These are phyloP conservation scores for Zygosaccharomyces pseudorouxii DNA, from an alignment of 805 yeast species.

Conservation along the genomic window DNA sequence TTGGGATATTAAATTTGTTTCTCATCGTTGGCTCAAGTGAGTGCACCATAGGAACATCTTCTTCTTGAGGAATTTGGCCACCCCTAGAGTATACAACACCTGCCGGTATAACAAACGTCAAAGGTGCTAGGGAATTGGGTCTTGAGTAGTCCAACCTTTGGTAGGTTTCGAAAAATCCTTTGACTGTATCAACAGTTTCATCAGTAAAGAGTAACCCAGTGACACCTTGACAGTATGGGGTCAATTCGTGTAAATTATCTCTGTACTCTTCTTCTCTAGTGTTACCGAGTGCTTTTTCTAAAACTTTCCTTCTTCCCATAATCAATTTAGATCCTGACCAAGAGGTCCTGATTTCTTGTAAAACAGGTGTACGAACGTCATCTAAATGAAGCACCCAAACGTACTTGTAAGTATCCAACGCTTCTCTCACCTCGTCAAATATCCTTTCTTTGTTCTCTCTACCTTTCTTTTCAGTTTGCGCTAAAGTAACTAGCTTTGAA, in stretches of 20 bases:
- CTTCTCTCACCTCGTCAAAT: conserved; percentile 83
- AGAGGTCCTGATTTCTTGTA: conserved; percentile 86
- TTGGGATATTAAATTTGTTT: conserved; percentile 84
- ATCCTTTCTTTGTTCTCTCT: conserved; percentile 86
- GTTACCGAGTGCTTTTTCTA: conserved; percentile 88
- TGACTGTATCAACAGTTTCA: conserved; percentile 84
- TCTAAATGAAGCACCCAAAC: conserved; percentile 84
- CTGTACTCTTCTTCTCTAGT: conserved; percentile 85
- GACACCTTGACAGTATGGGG: conserved; percentile 65
- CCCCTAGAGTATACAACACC: conserved; percentile 94
- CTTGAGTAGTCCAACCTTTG: conserved; percentile 80
- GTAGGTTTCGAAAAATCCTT: conserved; percentile 77
- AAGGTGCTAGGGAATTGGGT: conserved; percentile 80
- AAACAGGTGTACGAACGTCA: conserved; percentile 92
- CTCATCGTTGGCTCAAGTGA: conserved; percentile 91
- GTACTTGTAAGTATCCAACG: conserved; percentile 70
- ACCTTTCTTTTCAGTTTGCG: conserved; percentile 95
- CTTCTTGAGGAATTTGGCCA: conserved; percentile 84
- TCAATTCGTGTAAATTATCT: conserved; percentile 70
- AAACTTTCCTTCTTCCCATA: conserved; percentile 88
- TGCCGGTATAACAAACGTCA: conserved; percentile 78
- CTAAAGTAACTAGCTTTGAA: conserved; percentile 90
- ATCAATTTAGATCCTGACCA: conserved; percentile 89
- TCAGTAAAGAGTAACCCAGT: conserved; percentile 86
- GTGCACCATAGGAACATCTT: conserved; percentile 95